Conservation (phyloP, 106 monocot genomes). For the Chionographis japonica region DNA sequence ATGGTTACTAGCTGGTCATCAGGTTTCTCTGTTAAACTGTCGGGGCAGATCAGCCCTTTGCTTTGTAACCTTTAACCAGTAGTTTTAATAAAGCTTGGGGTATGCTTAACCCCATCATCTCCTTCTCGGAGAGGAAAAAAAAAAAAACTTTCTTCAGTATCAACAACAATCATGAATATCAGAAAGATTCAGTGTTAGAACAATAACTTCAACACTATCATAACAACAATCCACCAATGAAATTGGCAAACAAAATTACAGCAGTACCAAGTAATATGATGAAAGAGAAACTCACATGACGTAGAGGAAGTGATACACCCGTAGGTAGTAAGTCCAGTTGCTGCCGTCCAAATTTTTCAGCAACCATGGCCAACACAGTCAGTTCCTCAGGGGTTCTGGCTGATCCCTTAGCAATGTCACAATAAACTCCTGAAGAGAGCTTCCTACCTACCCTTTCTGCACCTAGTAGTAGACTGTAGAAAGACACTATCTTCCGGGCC, state of each 20-base stretch:
- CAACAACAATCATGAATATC: too few species aligned
- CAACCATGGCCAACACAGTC: constrained; percentile 90
- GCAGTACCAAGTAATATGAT: not conserved
- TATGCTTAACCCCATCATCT: too few species aligned
- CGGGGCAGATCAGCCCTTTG: too few species aligned
- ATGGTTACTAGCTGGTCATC: too few species aligned
- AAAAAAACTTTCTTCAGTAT: too few species aligned
- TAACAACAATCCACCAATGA: too few species aligned
- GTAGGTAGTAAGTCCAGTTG: constrained; percentile 85
- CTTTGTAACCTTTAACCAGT: too few species aligned
- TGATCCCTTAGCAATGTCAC: constrained; percentile 67
- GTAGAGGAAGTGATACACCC: constrained; percentile 86
- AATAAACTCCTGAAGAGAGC: constrained; percentile 73
- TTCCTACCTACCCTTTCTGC: constrained; percentile 53
- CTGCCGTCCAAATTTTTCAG: constrained; percentile 82
- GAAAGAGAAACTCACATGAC: constrained; percentile 65
- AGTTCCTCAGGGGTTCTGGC: constrained; percentile 61
- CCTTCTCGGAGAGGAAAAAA: too few species aligned
- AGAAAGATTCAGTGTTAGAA: too few species aligned
- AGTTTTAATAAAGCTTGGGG: too few species aligned
- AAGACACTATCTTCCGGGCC: constrained; percentile 75
- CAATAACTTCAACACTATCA: too few species aligned
- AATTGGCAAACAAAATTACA: not conserved
- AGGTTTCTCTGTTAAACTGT: too few species aligned
- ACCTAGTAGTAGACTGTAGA: constrained; percentile 79